These are phyloP conservation scores for Neonothopanus nambi DNA, from an alignment of 1,284 basidiomycete species.

Conservation along the genomic window DNA sequence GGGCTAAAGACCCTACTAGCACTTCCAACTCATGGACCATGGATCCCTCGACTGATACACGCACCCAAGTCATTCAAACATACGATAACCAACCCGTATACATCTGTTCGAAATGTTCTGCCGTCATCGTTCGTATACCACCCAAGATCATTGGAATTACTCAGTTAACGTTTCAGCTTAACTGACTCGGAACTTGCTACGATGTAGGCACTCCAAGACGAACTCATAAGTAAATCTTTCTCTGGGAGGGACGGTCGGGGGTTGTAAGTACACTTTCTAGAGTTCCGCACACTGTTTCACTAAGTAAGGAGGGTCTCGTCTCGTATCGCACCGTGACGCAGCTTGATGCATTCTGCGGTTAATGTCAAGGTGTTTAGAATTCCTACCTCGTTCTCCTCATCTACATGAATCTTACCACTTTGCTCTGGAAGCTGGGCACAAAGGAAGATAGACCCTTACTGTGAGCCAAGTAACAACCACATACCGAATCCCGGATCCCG, in stretches of 20 bases:
- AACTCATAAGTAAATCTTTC: constrained; percentile 84
- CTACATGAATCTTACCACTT: too few species aligned
- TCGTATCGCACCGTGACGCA: constrained; percentile 25
- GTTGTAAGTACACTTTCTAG: constrained; percentile 52
- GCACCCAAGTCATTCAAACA: constrained; percentile 50
- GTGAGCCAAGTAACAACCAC: constrained; percentile 37
- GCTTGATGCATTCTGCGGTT: constrained; percentile 75
- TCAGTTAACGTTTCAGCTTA: background rate
- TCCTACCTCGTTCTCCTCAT: too few species aligned
- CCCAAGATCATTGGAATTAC: background rate
- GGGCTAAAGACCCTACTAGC: background rate
- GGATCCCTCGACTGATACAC: constrained; percentile 38
- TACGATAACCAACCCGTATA: constrained; percentile 62
- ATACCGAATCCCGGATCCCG: background rate
- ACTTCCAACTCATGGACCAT: background rate
- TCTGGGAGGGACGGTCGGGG: constrained; percentile 83
- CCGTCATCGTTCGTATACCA: constrained; percentile 54
- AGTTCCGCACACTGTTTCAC: background rate
- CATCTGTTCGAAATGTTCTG: constrained; percentile 64
- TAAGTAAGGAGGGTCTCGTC: background rate
- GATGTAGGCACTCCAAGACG: constrained; percentile 82
- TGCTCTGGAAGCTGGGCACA: constrained; percentile 51
- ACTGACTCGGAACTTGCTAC: background rate
- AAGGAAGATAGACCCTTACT: constrained; percentile 78
- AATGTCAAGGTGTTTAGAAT: constrained; percentile 56